Conservation (phyloP, 345 rosid species). For the Aegle marmelos region DNA sequence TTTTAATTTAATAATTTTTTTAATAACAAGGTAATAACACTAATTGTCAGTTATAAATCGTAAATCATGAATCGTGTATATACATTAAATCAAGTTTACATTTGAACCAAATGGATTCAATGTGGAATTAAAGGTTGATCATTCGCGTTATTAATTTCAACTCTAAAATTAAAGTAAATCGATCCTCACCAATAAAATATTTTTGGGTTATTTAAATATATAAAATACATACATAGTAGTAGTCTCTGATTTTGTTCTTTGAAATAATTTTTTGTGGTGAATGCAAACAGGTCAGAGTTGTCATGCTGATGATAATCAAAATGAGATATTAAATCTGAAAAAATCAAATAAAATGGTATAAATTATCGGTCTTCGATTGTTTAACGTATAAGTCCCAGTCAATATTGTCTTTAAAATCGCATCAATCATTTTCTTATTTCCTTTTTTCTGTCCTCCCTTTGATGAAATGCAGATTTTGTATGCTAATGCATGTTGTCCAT, state of each 20-base stretch:
- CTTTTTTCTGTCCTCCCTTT: not conserved
- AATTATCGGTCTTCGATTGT: not conserved
- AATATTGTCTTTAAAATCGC: not conserved
- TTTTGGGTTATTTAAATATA: not conserved
- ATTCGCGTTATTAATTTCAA: not conserved
- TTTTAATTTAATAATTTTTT: too few species aligned
- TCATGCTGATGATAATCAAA: not conserved
- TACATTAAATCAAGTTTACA: too few species aligned
- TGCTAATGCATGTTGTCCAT: too few species aligned
- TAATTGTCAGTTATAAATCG: too few species aligned
- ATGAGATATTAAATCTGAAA: too few species aligned
- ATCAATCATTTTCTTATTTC: not conserved
- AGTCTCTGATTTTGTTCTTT: not conserved
- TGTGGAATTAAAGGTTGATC: not conserved
- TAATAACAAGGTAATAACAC: too few species aligned
- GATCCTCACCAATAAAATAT: not conserved
- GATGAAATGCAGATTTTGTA: too few species aligned
- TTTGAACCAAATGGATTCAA: too few species aligned
- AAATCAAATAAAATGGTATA: too few species aligned
- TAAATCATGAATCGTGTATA: too few species aligned
- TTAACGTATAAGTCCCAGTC: not conserved
- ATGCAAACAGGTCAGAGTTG: not conserved
- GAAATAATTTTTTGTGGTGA: not conserved
- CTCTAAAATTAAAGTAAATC: not conserved
- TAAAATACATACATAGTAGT: too few species aligned